Evolutionary conservation across 345 rosid genomes (phyloP), one percentile per base, ranked within the genome.

Genomic region (Aquilaria sinensis): DNA sequence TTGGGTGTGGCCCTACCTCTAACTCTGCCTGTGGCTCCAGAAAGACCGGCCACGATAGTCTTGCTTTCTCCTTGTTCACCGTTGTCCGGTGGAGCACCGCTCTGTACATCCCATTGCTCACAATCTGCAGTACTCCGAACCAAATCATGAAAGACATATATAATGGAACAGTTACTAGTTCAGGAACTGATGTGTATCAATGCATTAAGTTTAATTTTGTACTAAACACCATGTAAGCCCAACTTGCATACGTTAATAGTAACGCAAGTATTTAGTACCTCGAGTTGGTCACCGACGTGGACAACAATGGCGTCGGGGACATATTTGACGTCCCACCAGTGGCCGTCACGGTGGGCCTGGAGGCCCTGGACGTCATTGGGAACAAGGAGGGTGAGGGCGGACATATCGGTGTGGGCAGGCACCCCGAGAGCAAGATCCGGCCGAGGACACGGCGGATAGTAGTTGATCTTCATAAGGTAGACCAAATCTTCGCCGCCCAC

Each of bases 11-110:
- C 7, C 92, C 89, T 2, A 88, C 80, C 31, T 52, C 78, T 60
- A 63, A 64, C 13, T 90, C 92, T 4, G 67, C 45, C 14, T 84
- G 85, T 15, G 99, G 97, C 76, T 90, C 96, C 74, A 94, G 33
- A 75, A 94, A 90, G 15, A 94, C 89, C 2, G 96, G 96, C 97
- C 92, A 92, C 13, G 98, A 88, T 91, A 91, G 84, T 68, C 96
- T 88, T 5, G 86, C 69, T 74, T 70, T 81, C 6, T 86, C 90
- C 57, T 85, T 85, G 57, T 63, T 71, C 57, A 92, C 96, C 0
- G 88, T 86, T 3, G 85, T 81, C 57, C 94, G 75, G 59, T 86
- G 96, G 60, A 83, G 56, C 69, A 86, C 92, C 3, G 77, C 67
- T 67, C 78, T 86, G 68, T 85, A 88, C 66, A 55, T 70, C 10